phyloP scores from a whole-genome alignment of 495 filamentous ascomycete species.

The Amniculicola lignicola region DNA sequence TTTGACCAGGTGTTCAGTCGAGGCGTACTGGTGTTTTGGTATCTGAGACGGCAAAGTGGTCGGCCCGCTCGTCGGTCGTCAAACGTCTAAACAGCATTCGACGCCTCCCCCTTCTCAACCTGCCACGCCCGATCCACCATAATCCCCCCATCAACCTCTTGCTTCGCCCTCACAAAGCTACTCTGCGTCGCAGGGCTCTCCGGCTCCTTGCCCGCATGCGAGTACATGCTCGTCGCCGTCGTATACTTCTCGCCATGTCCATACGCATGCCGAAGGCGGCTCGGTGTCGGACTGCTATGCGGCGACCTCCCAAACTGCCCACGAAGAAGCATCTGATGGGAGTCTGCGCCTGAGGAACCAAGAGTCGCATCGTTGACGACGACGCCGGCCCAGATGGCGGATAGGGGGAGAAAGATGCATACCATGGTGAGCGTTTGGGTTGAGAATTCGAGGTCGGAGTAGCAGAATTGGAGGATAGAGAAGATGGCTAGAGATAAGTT shows the following conservation, averaged over 20 bases:
- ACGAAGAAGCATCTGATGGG: constrained; percentile 25
- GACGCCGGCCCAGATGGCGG: constrained; percentile 69
- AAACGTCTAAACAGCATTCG: too few species aligned
- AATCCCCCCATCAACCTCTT: not conserved
- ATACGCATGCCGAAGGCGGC: too few species aligned
- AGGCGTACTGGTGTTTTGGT: too few species aligned
- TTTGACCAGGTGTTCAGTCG: too few species aligned
- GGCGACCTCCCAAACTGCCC: constrained; percentile 5
- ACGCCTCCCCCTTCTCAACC: constrained; percentile 3
- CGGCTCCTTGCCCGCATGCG: constrained; percentile 1
- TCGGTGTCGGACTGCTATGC: not conserved
- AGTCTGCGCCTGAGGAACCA: constrained; percentile 13
- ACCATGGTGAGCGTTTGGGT: constrained; percentile 65
- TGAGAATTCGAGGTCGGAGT: constrained; percentile 50
- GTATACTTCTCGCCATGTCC: not conserved
- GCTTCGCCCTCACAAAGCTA: constrained; percentile 4
- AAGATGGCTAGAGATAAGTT: constrained; percentile 59
- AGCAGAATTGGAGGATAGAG: constrained; percentile 59
- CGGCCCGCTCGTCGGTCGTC: too few species aligned
- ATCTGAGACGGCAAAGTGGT: too few species aligned
- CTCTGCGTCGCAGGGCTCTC: constrained; percentile 1
- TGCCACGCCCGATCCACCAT: constrained; percentile 14
- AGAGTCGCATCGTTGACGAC: constrained; percentile 36
- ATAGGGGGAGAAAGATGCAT: constrained; percentile 72
- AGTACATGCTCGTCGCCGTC: not conserved